A percentile compares a stretch with the other conserved stretches of the same genome.
Conservation (phyloP, 768 basidiomycete species). For the Rickenella mellea region DNA sequence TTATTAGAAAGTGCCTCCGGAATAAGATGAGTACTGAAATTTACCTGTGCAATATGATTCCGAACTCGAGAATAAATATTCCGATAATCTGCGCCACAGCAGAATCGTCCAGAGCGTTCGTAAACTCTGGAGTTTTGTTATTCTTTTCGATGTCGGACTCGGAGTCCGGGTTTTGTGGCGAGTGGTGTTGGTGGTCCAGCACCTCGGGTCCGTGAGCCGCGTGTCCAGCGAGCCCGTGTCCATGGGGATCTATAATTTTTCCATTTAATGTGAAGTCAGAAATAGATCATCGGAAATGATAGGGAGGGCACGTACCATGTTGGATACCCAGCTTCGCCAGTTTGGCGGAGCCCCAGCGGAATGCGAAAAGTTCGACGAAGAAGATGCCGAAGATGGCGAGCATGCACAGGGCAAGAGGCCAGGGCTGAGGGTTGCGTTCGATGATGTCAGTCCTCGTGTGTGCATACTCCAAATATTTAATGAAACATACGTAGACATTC, state of each 20-base stretch:
- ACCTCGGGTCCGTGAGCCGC: constrained; percentile 66
- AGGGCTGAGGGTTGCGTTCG: constrained; percentile 44
- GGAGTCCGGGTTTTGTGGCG: too few relatives aligned
- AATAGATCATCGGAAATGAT: not conserved
- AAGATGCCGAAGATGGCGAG: constrained; percentile 78
- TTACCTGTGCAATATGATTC: constrained; percentile 78
- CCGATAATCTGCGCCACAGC: constrained; percentile 70
- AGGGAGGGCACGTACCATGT: constrained; percentile 36
- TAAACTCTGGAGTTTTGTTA: not conserved
- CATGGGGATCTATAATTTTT: constrained; percentile 46
- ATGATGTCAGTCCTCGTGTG: constrained; percentile 8
- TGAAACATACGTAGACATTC: constrained; percentile 57
- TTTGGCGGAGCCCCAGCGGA: constrained; percentile 75
- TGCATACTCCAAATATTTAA: not conserved
- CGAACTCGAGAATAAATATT: constrained; percentile 89
- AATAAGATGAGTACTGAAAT: not conserved
- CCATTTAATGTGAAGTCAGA: not conserved
- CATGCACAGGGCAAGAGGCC: constrained; percentile 73
- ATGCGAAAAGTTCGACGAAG: constrained; percentile 75
- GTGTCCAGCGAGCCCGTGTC: constrained; percentile 43
- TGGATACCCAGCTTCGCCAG: constrained; percentile 54
- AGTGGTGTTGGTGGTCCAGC: constrained; percentile 1
- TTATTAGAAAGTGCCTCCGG: constrained; percentile 1
- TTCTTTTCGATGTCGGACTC: constrained; percentile 1
- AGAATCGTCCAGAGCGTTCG: constrained; percentile 27